phyloP scores from a whole-genome alignment of 2,329 filamentous ascomycete genomes.

The Eutypa lata region DNA sequence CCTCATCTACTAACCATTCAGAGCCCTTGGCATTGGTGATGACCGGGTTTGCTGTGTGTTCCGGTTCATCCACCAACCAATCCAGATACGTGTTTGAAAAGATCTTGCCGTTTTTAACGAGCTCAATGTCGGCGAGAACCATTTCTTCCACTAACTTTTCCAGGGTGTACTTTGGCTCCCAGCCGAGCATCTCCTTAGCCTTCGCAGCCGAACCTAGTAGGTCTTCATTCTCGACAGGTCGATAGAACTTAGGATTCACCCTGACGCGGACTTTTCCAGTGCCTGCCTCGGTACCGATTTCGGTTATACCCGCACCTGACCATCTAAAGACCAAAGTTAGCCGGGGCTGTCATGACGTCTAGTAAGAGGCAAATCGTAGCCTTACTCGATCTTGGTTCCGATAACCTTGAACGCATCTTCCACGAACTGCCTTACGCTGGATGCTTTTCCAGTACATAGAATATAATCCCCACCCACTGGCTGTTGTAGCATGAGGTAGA shows the following conservation, averaged over 20 bases:
- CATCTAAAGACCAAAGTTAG: not conserved
- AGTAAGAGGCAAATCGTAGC: not conserved
- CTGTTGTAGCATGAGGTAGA: conserved; percentile 1
- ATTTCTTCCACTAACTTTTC: not conserved
- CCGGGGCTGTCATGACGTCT: not conserved
- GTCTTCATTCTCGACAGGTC: not conserved
- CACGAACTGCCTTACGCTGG: not conserved
- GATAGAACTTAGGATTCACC: not conserved
- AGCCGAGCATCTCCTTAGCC: not conserved
- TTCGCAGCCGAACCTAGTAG: not conserved
- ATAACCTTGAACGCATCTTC: not conserved
- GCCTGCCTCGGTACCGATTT: not conserved
- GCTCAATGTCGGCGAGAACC: not conserved
- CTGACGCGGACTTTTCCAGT: conserved; percentile 1
- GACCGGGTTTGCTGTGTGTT: too few relatives aligned
- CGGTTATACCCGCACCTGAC: not conserved
- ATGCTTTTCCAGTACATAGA: not conserved
- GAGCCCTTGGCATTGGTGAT: too few relatives aligned
- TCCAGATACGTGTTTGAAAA: not conserved
- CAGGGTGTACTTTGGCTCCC: not conserved
- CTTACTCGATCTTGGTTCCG: conserved; percentile 1
- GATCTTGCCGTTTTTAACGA: not conserved
- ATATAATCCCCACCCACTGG: not conserved
- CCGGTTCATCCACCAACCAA: not conserved
- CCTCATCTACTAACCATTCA: not conserved